Evolutionary conservation across 768 basidiomycete species (phyloP).

Genomic region (Dioszegia crocea): DNA sequence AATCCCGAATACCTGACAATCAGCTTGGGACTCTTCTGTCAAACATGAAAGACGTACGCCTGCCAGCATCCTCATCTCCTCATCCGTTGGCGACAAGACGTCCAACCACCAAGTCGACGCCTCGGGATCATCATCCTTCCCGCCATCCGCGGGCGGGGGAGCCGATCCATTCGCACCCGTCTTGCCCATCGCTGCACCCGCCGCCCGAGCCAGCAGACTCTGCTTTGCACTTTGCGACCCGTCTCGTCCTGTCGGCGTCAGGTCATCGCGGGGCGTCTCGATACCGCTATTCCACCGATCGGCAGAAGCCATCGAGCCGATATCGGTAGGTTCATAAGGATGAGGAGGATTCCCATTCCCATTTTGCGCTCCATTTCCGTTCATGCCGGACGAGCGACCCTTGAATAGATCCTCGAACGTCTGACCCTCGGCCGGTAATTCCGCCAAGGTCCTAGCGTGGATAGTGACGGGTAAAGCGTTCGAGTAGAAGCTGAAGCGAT

Average conservation of each 20-base stretch:
- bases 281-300: constrained; percentile 2
- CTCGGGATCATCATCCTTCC: constrained; percentile 54
- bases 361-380: background rate
- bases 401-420: constrained; percentile 84
- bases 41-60: constrained; percentile 58
- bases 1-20: constrained; percentile 78
- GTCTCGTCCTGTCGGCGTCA: constrained; percentile 8
- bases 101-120: constrained; percentile 96
- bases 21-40: constrained; percentile 3
- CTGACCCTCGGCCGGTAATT: constrained; percentile 90
- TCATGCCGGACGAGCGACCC: constrained; percentile 33
- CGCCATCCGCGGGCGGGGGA: constrained; percentile 4
- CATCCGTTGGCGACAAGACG: constrained; percentile 85
- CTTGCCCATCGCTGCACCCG: constrained; percentile 21
- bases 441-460: constrained; percentile 84
- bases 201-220: constrained; percentile 32
- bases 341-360: background rate
- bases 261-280: constrained; percentile 3
- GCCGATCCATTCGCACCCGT: constrained; percentile 10
- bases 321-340: constrained; percentile 3
- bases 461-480: constrained; percentile 88
- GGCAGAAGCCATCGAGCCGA: constrained; percentile 5
- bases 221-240: constrained; percentile 18
- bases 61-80: constrained; percentile 95
- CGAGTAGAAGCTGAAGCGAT: constrained; percentile 97